These are phyloP conservation scores for Sordariomycetes sp. DNA, from an alignment of 2,329 filamentous ascomycete genomes.

Conservation along the genomic window DNA sequence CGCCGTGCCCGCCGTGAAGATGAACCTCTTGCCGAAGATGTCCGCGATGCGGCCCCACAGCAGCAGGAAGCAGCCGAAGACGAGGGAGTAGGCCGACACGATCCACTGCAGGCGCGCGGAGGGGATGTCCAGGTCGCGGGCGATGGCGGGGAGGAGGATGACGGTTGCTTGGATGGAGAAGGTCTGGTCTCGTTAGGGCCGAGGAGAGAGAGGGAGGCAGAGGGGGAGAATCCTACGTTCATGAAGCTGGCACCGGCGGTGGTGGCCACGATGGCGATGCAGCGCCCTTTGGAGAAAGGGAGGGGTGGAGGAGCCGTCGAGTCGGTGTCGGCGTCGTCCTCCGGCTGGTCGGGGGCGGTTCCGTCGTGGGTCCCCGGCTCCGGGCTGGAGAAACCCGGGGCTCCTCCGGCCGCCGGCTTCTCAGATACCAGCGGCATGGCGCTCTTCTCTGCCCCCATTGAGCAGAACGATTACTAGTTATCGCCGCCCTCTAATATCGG, in stretches of 20 bases:
- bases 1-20: conserved; percentile 53
- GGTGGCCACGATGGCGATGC: conserved; percentile 43
- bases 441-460: no score
- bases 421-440: background rate
- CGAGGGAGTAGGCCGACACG: conserved; percentile 53
- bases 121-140: conserved; percentile 43
- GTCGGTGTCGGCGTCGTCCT: background rate
- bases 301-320: conserved; percentile 8
- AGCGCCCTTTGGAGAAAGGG: conserved; percentile 36
- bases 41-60: conserved; percentile 59
- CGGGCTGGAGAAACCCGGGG: background rate
- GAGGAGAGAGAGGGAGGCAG: background rate
- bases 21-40: conserved; percentile 53
- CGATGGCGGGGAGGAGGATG: conserved; percentile 53
- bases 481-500: no score
- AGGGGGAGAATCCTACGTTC: conserved; percentile 27
- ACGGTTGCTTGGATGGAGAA: conserved; percentile 48
- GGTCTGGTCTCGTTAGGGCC: conserved; percentile 25
- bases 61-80: conserved; percentile 58
- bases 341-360: background rate
- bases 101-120: conserved; percentile 54
- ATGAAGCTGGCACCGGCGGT: conserved; percentile 45
- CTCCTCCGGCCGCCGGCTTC: background rate
- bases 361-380: no score
- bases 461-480: no score